Evolutionary conservation across 148 eudicot species (phyloP).

Genomic region (Salicornia ramosissima): DNA sequence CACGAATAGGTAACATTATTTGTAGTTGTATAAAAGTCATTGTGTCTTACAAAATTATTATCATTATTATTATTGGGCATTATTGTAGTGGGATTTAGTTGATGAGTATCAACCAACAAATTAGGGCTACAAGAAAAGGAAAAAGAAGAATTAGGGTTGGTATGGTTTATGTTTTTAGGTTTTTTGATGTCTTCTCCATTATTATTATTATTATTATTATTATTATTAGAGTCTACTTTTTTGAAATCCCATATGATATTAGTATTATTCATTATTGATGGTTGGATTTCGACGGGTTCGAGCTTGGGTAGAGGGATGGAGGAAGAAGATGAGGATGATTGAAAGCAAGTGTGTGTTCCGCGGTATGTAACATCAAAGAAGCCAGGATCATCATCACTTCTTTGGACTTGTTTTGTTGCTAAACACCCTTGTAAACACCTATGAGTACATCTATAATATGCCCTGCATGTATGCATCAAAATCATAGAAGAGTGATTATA

Average conservation of each 20-base stretch:
- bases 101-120: neutral
- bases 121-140: conserved; percentile 13
- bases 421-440: conserved; percentile 26
- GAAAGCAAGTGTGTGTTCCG: conserved; percentile 36
- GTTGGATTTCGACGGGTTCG: conserved; percentile 16
- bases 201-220: neutral
- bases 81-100: neutral
- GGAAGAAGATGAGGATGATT: conserved; percentile 13
- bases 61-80: neutral
- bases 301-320: neutral
- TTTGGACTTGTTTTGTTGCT: conserved; percentile 42
- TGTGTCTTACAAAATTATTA: conserved; percentile 3
- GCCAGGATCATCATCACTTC: conserved; percentile 39
- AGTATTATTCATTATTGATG: conserved; percentile 1
- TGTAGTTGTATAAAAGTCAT: neutral
- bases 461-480: conserved; percentile 23
- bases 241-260: conserved; percentile 22
- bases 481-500: too few relatives aligned
- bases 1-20: neutral
- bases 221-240: too few relatives aligned
- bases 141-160: conserved; percentile 8
- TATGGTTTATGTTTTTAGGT: conserved; percentile 12
- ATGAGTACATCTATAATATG: conserved; percentile 35
- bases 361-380: conserved; percentile 29
- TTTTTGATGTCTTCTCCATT: conserved; percentile 16